These are phyloP conservation scores for Kitagawia praeruptora DNA, from an alignment of 129 eudicot genomes.

Conservation along the genomic window DNA sequence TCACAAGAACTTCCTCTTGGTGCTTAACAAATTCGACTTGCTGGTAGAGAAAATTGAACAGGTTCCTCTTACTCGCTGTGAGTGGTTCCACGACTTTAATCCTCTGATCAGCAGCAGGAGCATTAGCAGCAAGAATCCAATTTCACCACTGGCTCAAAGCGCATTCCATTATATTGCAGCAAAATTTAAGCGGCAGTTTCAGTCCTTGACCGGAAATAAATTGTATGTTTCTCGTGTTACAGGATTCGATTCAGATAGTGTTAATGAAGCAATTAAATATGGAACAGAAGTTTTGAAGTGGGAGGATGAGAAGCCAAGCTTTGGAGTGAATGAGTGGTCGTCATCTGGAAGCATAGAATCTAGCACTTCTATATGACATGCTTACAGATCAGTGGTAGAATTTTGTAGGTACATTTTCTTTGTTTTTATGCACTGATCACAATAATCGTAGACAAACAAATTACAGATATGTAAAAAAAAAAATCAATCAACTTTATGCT, in stretches of 20 bases:
- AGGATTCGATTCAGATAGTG: slow-evolving; percentile 52
- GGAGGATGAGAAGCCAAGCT: slow-evolving; percentile 40
- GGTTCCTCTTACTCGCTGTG: slow-evolving; percentile 53
- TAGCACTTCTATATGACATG: slow-evolving; percentile 23
- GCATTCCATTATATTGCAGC: slow-evolving; percentile 68
- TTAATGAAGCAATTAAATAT: slow-evolving; percentile 50
- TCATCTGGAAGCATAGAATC: slow-evolving; percentile 46
- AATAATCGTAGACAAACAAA: no score
- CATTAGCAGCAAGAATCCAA: slow-evolving; percentile 13
- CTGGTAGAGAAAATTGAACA: slow-evolving; percentile 58
- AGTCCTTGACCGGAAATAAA: slow-evolving; percentile 48
- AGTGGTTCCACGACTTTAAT: slow-evolving; percentile 44
- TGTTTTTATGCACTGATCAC: neutral
- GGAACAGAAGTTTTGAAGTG: slow-evolving; percentile 55
- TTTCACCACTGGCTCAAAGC: slow-evolving; percentile 42
- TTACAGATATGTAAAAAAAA: no score
- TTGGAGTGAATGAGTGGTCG: slow-evolving; percentile 36
- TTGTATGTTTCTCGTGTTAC: slow-evolving; percentile 55
- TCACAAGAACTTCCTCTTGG: slow-evolving; percentile 43
- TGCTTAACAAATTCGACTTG: slow-evolving; percentile 70
- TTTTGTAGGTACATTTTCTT: neutral
- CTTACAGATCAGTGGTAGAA: neutral
- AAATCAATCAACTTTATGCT: no score
- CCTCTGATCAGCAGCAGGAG: slow-evolving; percentile 12
- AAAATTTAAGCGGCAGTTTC: slow-evolving; percentile 55